Conservation (phyloP, 768 basidiomycete species). For the Agaricus blazei region DNA sequence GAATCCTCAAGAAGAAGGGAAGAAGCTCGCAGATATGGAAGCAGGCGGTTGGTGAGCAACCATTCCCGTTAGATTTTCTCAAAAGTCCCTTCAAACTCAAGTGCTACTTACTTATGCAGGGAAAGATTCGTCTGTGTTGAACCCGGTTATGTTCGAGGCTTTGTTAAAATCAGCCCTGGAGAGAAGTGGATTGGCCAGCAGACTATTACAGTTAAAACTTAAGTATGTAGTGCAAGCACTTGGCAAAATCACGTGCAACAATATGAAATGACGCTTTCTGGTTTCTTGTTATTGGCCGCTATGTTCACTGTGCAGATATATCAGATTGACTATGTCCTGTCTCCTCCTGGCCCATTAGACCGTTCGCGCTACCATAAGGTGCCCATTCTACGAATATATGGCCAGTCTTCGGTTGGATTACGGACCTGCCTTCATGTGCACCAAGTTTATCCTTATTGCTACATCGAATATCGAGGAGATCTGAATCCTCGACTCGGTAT, state of each 20-base stretch:
- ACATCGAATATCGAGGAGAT: slow-evolving; percentile 71
- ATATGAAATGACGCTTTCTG: no score
- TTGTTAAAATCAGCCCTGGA: slow-evolving; percentile 55
- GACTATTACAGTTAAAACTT: slow-evolving; percentile 40
- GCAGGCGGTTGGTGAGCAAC: slow-evolving; percentile 70
- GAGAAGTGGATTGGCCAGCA: slow-evolving; percentile 78
- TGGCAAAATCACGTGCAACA: no score
- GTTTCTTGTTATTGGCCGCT: background rate
- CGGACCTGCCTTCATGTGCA: slow-evolving; percentile 88
- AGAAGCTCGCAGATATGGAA: slow-evolving; percentile 87
- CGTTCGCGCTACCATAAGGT: slow-evolving; percentile 55
- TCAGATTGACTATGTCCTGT: slow-evolving; percentile 62
- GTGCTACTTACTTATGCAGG: slow-evolving; percentile 34
- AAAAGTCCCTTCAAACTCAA: background rate
- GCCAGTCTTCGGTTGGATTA: slow-evolving; percentile 69
- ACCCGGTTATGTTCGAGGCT: slow-evolving; percentile 80
- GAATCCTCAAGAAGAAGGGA: slow-evolving; percentile 82
- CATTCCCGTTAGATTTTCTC: background rate
- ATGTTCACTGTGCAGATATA: slow-evolving; percentile 14
- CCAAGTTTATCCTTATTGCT: slow-evolving; percentile 93
- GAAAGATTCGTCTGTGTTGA: slow-evolving; percentile 87
- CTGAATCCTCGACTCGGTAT: slow-evolving; percentile 62
- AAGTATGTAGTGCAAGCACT: background rate
- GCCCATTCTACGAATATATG: slow-evolving; percentile 85
- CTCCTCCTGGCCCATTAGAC: slow-evolving; percentile 58